Evolutionary conservation across 2,329 filamentous ascomycete species (phyloP).

Genomic region (Aspergillus novoparasiticus): DNA sequence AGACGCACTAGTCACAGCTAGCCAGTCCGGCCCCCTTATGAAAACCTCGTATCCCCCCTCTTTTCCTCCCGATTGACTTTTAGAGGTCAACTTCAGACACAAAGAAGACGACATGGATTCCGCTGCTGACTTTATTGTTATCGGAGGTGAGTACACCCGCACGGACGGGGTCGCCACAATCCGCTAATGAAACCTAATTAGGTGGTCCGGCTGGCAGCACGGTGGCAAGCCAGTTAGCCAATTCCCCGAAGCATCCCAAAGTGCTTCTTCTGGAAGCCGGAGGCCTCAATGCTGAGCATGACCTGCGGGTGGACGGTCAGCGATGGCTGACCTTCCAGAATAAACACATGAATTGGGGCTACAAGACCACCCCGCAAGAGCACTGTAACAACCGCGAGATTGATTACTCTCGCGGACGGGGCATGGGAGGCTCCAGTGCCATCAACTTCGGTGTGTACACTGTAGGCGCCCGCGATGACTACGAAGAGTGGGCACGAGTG

Average conservation of each 20-base stretch:
- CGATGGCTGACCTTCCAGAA: constrained; percentile 57
- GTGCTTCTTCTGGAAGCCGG: constrained; percentile 67
- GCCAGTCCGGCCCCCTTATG: neutral
- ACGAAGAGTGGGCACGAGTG: constrained; percentile 61
- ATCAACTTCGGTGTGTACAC: constrained; percentile 61
- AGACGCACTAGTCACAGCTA: neutral
- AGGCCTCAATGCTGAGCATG: constrained; percentile 49
- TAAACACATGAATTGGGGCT: constrained; percentile 56
- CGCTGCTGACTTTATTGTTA: neutral
- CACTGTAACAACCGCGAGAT: constrained; percentile 49
- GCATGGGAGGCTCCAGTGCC: constrained; percentile 55
- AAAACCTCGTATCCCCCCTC: neutral
- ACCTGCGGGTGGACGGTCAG: constrained; percentile 56
- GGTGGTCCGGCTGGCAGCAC: constrained; percentile 64
- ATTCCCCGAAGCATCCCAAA: constrained; percentile 49
- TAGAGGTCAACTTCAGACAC: neutral
- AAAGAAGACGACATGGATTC: neutral
- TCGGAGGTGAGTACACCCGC: neutral
- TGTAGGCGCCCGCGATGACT: constrained; percentile 61
- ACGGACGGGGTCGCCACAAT: no score
- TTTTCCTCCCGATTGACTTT: neutral
- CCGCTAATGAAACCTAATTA: constrained; percentile 24
- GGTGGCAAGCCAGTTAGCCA: constrained; percentile 57
- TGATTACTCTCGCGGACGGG: constrained; percentile 54
- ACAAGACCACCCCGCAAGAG: constrained; percentile 53